A percentile compares a stretch with the other conserved stretches of the same genome.
These are phyloP conservation scores for Liriodendron chinense DNA, from an alignment of 164 flowering plant genomes.

Conservation along the genomic window DNA sequence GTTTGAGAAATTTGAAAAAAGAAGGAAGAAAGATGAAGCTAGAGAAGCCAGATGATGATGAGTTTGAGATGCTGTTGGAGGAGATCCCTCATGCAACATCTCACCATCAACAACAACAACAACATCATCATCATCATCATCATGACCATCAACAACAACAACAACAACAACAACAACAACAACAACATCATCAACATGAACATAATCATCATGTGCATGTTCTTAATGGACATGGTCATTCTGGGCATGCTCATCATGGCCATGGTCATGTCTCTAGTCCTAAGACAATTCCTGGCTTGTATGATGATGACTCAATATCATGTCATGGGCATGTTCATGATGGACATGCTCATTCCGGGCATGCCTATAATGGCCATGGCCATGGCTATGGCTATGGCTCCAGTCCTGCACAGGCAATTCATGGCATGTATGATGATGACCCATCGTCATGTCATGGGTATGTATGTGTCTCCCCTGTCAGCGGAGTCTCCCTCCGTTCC, in stretches of 20 bases:
- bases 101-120: conserved; percentile 12
- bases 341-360: background rate
- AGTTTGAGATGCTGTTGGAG: conserved; percentile 33
- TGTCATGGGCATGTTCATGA: conserved; percentile 10
- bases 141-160: background rate
- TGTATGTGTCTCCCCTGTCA: conserved; percentile 32
- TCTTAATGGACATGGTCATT: conserved; percentile 6
- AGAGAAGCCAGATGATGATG: conserved; percentile 23
- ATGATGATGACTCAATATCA: conserved; percentile 25
- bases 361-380: conserved; percentile 13
- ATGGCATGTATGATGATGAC: conserved; percentile 31
- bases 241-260: conserved; percentile 5
- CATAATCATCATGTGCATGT: conserved; percentile 10
- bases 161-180: background rate
- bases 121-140: conserved; percentile 8
- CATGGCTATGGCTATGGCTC: conserved; percentile 17
- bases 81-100: conserved; percentile 41
- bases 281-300: conserved; percentile 19
- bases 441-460: conserved; percentile 13
- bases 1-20: conserved; percentile 1
- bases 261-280: conserved; percentile 9
- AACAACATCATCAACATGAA: conserved; percentile 6
- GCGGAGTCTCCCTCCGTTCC: conserved; percentile 28
- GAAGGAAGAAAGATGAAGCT: conserved; percentile 23
- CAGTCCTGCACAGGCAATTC: conserved; percentile 9